Evolutionary conservation across 352 stramenopile genomes (phyloP), one percentile per base, ranked within the genome.

Genomic region (Globisporangium acanthophoron): DNA sequence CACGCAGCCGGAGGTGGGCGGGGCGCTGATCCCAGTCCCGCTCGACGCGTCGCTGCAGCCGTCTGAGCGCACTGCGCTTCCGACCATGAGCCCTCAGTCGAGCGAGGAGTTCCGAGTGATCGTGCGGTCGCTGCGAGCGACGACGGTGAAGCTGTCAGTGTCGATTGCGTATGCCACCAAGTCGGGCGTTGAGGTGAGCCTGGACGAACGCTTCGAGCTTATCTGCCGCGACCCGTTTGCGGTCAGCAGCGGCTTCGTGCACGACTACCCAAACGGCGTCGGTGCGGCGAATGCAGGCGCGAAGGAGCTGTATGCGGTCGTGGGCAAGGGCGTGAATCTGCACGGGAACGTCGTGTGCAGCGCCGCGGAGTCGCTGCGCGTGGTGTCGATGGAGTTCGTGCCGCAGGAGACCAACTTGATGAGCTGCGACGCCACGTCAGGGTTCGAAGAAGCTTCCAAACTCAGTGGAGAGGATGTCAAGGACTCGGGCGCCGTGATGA

Each of bases 131-230:
- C 66, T 62, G 27, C 72, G 65, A 50, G 71, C 78, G 11, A 69
- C 64, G 35, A 64, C 61, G 0, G 56, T 88, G 31, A 69, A 68
- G 21, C 48, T 92, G 1, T 47, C 61, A 8, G 71, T 88, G 5
- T 74, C 78, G 24, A 63, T 92, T 8, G 65, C 77, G 31, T 92
- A 92, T 52, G 68, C 72, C 5, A 92, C 80, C 24, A 90, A 87
- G 50, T 69, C 61, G 41, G 80, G 83, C 0, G 83, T 90, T 7
- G 61, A 74, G 44, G 79, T 90, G 18, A 74, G 69, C 29, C 63
- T 90, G 21, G 78, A 90, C 39, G 79, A 90, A 59, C 67, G 77
- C 3, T 90, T 85, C 51, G 73, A 89, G 27, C 51, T 92, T 5
- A 39, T 69, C 5, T 92, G 83, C 50, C 68, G 74, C 21, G 69